Percentiles rank a stretch among this genome's conserved stretches.
Evolutionary conservation across 805 yeast genomes (phyloP).

Genomic region (Zygosaccharomyces siamensis): DNA sequence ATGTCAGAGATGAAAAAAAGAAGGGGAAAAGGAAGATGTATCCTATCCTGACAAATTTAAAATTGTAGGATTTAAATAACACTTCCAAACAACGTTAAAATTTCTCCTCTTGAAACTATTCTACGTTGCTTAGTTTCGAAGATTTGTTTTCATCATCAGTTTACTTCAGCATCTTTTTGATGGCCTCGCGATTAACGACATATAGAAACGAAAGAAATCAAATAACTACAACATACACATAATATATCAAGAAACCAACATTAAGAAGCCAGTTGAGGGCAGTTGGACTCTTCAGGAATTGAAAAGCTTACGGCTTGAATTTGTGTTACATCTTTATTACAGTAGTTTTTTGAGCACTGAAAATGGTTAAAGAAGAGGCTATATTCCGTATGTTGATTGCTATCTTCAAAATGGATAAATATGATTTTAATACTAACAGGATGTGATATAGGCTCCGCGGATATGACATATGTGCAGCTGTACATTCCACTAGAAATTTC

Average conservation of each 20-base stretch:
- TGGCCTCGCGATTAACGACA: conserved; percentile 3
- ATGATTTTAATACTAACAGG: conserved; percentile 4
- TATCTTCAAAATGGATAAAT: neutral
- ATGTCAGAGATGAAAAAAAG: neutral
- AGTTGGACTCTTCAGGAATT: neutral
- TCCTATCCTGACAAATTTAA: neutral
- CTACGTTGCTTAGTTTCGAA: neutral
- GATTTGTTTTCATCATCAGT: neutral
- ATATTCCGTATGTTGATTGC: conserved; percentile 35
- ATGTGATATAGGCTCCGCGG: conserved; percentile 67
- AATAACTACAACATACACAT: neutral
- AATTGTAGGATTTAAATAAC: neutral
- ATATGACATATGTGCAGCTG: conserved; percentile 89
- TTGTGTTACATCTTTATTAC: neutral
- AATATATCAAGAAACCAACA: neutral
- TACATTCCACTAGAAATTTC: conserved; percentile 82
- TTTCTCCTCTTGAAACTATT: neutral
- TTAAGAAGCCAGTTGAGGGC: neutral
- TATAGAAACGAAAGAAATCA: neutral
- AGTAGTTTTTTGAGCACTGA: neutral
- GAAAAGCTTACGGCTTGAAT: neutral
- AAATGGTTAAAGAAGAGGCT: conserved; percentile 37
- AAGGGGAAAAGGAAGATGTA: too few relatives aligned
- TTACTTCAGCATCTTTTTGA: neutral
- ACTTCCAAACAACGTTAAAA: neutral